Evolutionary conservation across 1,284 basidiomycete species (phyloP), one percentile per base, ranked within the genome.

Genomic region (Cryptococcus sp.): DNA sequence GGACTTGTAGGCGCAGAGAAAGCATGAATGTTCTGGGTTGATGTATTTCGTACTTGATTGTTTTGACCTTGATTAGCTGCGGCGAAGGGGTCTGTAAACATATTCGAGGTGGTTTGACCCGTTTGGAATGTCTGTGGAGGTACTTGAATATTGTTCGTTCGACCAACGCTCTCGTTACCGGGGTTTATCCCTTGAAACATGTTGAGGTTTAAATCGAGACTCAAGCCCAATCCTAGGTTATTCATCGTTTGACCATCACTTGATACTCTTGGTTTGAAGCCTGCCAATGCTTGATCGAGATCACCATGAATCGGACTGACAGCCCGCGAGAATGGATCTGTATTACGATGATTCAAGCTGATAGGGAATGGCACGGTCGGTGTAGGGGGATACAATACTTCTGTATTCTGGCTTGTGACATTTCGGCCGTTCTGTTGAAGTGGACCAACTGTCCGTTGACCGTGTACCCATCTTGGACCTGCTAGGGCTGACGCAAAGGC

Each of bases 321-420:
- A 5, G 68, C 66, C 33, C 68, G 46, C n/a, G 56, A 60, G 56
- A 71, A 71, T 1, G 68, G 68, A 56, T 71, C 68, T 8, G 44
- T 14, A 2, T 51, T 41, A 23, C 47, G 47, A 30, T 49, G 10
- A 4, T 37, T 42, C 5, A 63, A 44, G 0, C 53, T 50, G 31
- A 64, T 50, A 4, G 67, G 67, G 44, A 68, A 66, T 4, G 56
- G 49, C 7, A 58, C 57, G 13, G 33, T 48, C 0, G 60, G 58
- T 0, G 63, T 61, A 14, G 57, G 57, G 5, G 61, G 62, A 51
- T 61, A 58, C 14, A 63, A 14, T 1, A 59, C 53, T 33, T 59
- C 57, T 0, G 52, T 52, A 13, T 44, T 45, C 23, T 23, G 23
- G 45, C 34, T 14, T 34, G 45, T 41, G 3, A 31, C 15, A 33